These are phyloP conservation scores for Aegilops sharonensis DNA, from an alignment of 176 grass and related monocot genomes.

Conservation along the genomic window DNA sequence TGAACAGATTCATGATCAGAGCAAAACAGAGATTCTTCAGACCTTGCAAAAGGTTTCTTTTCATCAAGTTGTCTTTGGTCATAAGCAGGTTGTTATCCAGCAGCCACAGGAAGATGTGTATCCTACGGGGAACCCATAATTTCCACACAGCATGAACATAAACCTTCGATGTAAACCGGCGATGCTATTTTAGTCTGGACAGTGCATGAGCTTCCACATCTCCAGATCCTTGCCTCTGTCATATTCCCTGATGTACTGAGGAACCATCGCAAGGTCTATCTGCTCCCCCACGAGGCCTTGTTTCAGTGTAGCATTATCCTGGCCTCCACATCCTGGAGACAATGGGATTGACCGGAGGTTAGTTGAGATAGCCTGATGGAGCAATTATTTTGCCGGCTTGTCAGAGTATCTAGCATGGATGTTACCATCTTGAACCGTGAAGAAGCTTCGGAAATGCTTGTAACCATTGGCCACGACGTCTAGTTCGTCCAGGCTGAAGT, in stretches of 20 bases:
- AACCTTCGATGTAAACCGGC: no score
- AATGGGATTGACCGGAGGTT: background rate
- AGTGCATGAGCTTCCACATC: conserved; percentile 61
- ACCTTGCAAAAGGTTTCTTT: no score
- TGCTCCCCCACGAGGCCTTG: conserved; percentile 47
- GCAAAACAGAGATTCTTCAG: no score
- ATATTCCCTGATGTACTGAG: conserved; percentile 78
- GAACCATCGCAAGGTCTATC: conserved; percentile 53
- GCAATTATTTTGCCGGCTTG: background rate
- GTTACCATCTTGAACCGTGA: conserved; percentile 43
- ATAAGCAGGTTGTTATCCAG: no score
- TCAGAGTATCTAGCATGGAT: background rate
- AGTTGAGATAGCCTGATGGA: background rate
- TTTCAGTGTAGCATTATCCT: background rate
- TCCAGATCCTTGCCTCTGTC: conserved; percentile 72
- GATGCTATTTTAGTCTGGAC: background rate
- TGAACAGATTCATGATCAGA: no score
- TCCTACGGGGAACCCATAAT: no score
- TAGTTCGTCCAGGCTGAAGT: conserved; percentile 77
- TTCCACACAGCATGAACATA: no score
- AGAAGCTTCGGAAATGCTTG: conserved; percentile 63
- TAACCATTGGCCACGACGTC: conserved; percentile 83
- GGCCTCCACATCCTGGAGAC: conserved; percentile 25
- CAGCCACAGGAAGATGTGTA: no score
- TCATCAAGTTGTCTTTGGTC: no score